Conservation (phyloP, 2,329 filamentous ascomycete species). For the Chalara sp. region DNA sequence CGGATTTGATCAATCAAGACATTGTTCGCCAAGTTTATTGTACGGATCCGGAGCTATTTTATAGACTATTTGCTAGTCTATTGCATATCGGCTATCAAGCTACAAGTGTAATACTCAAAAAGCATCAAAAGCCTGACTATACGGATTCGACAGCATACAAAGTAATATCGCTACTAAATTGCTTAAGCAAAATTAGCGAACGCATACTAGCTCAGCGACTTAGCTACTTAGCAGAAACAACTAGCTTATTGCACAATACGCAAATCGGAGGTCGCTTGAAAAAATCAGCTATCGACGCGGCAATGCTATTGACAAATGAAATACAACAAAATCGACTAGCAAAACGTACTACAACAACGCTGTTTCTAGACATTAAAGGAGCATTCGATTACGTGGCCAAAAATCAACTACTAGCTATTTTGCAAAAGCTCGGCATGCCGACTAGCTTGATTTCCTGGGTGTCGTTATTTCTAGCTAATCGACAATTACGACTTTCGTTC, state of each 20-base stretch:
- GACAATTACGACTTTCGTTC: not conserved
- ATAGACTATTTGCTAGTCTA: not conserved
- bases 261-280: conserved; percentile 1
- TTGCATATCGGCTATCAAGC: not conserved
- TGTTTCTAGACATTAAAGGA: conserved; percentile 4
- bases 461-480: not conserved
- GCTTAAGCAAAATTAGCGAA: not conserved
- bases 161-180: conserved; percentile 1
- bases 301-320: not conserved
- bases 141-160: not conserved
- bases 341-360: not conserved
- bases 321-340: not conserved
- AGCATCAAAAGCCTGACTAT: not conserved
- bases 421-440: not conserved
- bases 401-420: conserved; percentile 3
- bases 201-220: conserved; percentile 3
- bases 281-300: conserved; percentile 5
- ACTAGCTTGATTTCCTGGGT: not conserved
- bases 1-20: not conserved
- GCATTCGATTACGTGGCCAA: conserved; percentile 2
- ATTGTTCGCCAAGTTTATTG: not conserved
- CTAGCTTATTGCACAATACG: not conserved
- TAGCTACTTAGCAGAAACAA: conserved; percentile 4
- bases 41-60: not conserved
- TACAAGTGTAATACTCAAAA: conserved; percentile 1